A percentile compares a stretch with the other conserved stretches of the same genome.
These are phyloP conservation scores for Xylaria sp. DNA, from an alignment of 2,329 filamentous ascomycete species.

Conservation along the genomic window DNA sequence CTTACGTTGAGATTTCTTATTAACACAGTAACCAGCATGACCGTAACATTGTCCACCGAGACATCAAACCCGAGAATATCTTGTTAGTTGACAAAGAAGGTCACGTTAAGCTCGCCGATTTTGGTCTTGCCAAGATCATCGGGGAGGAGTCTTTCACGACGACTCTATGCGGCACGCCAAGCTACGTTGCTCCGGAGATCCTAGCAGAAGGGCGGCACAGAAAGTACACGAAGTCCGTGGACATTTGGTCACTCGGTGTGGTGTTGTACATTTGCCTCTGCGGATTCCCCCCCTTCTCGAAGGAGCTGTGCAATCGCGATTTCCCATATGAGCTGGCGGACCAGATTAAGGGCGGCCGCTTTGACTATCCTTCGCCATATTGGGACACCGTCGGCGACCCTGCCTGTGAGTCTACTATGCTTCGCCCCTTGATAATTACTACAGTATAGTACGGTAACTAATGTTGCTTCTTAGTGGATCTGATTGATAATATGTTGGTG, in stretches of 20 bases:
- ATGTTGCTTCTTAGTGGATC: constrained; percentile 60
- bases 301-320: constrained; percentile 80
- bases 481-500: constrained; percentile 93
- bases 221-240: constrained; percentile 92
- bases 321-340: constrained; percentile 86
- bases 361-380: constrained; percentile 95
- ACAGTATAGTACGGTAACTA: constrained; percentile 14
- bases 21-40: constrained; percentile 68
- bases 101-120: constrained; percentile 90
- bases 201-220: constrained; percentile 79
- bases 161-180: constrained; percentile 93
- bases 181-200: constrained; percentile 95
- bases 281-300: constrained; percentile 95
- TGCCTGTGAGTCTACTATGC: constrained; percentile 58
- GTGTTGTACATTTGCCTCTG: constrained; percentile 97
- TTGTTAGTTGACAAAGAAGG: constrained; percentile 83
- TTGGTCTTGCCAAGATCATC: constrained; percentile 96
- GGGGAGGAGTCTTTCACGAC: constrained; percentile 98
- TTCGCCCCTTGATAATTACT: not conserved
- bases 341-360: constrained; percentile 86
- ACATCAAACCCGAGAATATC: constrained; percentile 98
- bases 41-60: constrained; percentile 93
- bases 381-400: constrained; percentile 89
- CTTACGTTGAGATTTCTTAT: constrained; percentile 31
- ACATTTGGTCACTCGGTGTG: constrained; percentile 96